Evolutionary conservation across 768 basidiomycete species (phyloP).

Genomic region (Saitozyma sp.): DNA sequence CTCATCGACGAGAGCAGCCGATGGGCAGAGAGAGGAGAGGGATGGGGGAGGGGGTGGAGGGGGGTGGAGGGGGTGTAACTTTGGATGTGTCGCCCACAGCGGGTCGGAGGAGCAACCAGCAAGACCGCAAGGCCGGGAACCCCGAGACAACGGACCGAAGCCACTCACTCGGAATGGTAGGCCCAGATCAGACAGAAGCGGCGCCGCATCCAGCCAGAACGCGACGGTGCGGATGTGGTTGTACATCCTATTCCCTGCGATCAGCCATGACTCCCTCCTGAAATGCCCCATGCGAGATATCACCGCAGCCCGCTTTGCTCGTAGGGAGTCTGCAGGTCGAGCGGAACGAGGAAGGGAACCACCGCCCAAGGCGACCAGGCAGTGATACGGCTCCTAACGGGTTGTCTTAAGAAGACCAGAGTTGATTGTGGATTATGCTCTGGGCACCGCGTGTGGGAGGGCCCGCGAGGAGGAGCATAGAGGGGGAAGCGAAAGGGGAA

Average conservation of each 20-base stretch:
- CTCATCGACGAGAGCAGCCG: too few species aligned
- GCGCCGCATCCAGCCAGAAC: conserved; percentile 51
- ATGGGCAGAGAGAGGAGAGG: too few species aligned
- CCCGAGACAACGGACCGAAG: background rate
- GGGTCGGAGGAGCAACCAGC: background rate
- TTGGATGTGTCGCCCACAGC: background rate
- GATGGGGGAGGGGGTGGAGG: background rate
- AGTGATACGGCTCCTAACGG: too few species aligned
- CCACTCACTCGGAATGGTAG: conserved; percentile 50
- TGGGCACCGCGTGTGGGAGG: too few species aligned
- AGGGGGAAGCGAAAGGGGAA: too few species aligned
- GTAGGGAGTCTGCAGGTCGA: too few species aligned
- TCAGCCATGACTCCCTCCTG: background rate
- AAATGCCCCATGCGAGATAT: background rate
- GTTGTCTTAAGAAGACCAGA: too few species aligned
- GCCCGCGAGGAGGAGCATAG: too few species aligned
- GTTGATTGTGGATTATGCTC: too few species aligned
- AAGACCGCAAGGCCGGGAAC: background rate
- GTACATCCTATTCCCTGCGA: conserved; percentile 38
- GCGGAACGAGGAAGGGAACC: too few species aligned
- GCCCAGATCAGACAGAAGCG: conserved; percentile 49
- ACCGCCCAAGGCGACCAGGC: too few species aligned
- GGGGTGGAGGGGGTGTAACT: background rate
- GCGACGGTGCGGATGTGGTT: conserved; percentile 51
- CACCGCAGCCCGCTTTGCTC: background rate